These are phyloP conservation scores for Solanum bulbocastanum DNA, from an alignment of 257 asterid genomes.

Conservation along the genomic window DNA sequence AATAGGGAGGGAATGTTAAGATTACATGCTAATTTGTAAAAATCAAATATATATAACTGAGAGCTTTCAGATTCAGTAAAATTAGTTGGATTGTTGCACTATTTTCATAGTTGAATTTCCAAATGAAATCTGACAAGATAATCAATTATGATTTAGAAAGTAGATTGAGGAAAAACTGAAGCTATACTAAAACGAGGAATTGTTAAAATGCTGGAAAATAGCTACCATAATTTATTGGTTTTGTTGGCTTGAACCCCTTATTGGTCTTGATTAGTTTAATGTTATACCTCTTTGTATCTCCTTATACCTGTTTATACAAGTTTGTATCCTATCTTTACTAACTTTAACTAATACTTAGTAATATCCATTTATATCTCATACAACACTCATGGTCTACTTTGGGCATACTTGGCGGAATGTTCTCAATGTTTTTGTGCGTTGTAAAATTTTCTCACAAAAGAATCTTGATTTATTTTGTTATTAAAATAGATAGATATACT, in stretches of 20 bases:
- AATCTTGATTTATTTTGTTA: background rate
- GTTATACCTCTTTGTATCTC: background rate
- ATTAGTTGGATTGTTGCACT: background rate
- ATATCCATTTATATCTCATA: background rate
- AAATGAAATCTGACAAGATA: background rate
- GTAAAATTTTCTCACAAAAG: background rate
- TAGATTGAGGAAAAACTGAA: background rate
- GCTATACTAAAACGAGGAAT: background rate
- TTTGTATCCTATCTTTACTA: background rate
- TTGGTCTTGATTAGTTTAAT: background rate
- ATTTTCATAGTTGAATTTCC: background rate
- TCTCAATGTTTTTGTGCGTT: background rate
- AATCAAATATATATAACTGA: background rate
- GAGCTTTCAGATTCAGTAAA: background rate
- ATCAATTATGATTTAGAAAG: background rate
- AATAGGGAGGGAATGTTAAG: background rate
- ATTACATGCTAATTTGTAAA: background rate
- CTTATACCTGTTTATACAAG: background rate
- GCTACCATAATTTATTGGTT: background rate
- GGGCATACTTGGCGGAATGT: background rate
- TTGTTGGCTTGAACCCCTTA: background rate
- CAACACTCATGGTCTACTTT: background rate
- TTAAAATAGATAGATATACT: background rate
- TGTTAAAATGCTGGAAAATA: background rate
- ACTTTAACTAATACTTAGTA: background rate